Percentiles rank a stretch among this genome's conserved stretches.
These are phyloP conservation scores for Xylaria sp. DNA, from an alignment of 2,329 filamentous ascomycete species.

Conservation along the genomic window DNA sequence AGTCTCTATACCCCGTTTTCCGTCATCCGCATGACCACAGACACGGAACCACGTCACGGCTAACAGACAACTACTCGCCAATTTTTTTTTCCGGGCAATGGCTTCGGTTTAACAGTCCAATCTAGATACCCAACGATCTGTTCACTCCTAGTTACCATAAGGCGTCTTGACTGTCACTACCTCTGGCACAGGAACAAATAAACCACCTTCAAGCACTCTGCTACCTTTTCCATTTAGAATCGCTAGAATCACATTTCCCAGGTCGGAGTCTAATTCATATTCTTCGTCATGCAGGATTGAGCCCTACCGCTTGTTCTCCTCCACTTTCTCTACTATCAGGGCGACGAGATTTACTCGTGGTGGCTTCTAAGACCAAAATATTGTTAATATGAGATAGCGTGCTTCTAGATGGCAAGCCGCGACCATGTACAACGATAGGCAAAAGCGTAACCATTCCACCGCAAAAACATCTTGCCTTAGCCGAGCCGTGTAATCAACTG, in stretches of 20 bases:
- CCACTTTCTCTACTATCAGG: not conserved
- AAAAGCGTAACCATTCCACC: not conserved
- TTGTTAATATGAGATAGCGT: slow-evolving; percentile 14
- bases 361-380: slow-evolving; percentile 10
- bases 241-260: not conserved
- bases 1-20: slow-evolving; percentile 23
- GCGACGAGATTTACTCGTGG: not conserved
- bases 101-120: not conserved
- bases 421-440: slow-evolving; percentile 2
- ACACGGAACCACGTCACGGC: slow-evolving; percentile 22
- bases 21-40: slow-evolving; percentile 24
- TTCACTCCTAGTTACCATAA: not conserved
- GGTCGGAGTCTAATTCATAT: slow-evolving; percentile 10
- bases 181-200: slow-evolving; percentile 2
- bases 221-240: not conserved
- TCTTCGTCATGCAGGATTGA: not conserved
- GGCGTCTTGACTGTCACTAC: slow-evolving; percentile 5
- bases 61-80: slow-evolving; percentile 13
- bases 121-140: slow-evolving; percentile 1
- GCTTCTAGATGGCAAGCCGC: slow-evolving; percentile 14
- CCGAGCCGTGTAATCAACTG: slow-evolving; percentile 13
- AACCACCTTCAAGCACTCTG: not conserved
- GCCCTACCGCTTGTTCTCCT: not conserved
- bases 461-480: not conserved
- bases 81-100: not conserved